Percentiles rank a stretch among this genome's conserved stretches.
phyloP scores from a whole-genome alignment of 805 yeast species.

The Kluyveromyces dobzhanskii region DNA sequence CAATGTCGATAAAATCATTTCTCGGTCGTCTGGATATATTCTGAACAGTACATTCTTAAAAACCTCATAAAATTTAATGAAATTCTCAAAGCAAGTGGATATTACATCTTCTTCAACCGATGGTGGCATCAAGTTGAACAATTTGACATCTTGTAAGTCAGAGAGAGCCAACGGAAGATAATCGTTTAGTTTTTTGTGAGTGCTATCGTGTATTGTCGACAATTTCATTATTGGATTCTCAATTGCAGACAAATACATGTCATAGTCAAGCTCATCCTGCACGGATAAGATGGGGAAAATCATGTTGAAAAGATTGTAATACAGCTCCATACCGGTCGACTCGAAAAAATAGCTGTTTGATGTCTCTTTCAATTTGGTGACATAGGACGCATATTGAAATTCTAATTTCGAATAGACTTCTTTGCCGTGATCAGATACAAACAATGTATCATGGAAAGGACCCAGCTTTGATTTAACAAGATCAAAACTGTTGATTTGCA shows the following conservation, averaged over 20 bases:
- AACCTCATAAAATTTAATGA: conserved; percentile 35
- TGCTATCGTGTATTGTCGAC: conserved; percentile 33
- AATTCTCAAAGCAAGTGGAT: conserved; percentile 39
- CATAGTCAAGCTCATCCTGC: conserved; percentile 47
- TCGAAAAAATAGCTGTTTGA: conserved; percentile 43
- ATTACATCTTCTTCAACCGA: conserved; percentile 48
- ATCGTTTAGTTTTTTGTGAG: conserved; percentile 37
- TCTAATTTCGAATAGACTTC: conserved; percentile 20
- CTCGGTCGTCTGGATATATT: conserved; percentile 25
- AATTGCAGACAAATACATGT: conserved; percentile 53
- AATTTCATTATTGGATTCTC: conserved; percentile 48
- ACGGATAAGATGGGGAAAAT: conserved; percentile 51
- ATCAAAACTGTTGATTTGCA: conserved; percentile 53
- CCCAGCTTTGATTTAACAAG: conserved; percentile 44
- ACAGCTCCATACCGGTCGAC: conserved; percentile 48
- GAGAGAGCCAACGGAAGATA: conserved; percentile 50
- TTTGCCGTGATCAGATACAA: conserved; percentile 24
- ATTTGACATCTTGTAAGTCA: conserved; percentile 45
- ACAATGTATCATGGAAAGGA: conserved; percentile 32
- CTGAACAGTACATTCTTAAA: conserved; percentile 30
- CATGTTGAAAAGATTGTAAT: conserved; percentile 59
- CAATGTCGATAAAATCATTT: conserved; percentile 15
- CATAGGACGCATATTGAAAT: conserved; percentile 25
- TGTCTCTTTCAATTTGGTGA: conserved; percentile 30
- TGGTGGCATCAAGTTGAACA: conserved; percentile 59